These are phyloP conservation scores for Inonotus obliquus DNA, from an alignment of 1,284 basidiomycete genomes.

Conservation along the genomic window DNA sequence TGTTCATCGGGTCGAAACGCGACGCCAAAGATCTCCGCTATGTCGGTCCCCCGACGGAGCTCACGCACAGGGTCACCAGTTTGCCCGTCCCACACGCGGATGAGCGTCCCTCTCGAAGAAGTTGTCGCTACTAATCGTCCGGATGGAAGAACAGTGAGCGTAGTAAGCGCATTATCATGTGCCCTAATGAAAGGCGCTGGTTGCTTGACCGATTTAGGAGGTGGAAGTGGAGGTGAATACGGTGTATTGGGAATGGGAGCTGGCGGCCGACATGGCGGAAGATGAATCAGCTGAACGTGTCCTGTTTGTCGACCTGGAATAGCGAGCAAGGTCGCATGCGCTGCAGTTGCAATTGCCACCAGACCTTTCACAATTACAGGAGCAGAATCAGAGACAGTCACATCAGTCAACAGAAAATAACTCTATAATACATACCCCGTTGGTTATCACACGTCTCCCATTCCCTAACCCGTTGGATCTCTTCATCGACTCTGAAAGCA, in stretches of 20 bases:
- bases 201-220: conserved; percentile 51
- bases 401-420: conserved; percentile 5
- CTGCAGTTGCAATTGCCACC: conserved; percentile 74
- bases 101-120: conserved; percentile 79
- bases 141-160: conserved; percentile 72
- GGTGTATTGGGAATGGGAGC: conserved; percentile 39
- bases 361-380: conserved; percentile 51
- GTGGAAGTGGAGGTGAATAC: conserved; percentile 36
- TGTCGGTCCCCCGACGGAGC: conserved; percentile 83
- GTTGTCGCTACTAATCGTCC: conserved; percentile 84
- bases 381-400: conserved; percentile 15
- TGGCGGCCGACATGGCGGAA: conserved; percentile 71
- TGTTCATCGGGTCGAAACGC: conserved; percentile 73
- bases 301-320: conserved; percentile 87
- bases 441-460: conserved; percentile 92
- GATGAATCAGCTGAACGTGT: conserved; percentile 85
- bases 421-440: conserved; percentile 50
- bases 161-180: conserved; percentile 76
- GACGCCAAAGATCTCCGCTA: conserved; percentile 89
- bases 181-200: conserved; percentile 82
- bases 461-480: conserved; percentile 62
- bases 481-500: conserved; percentile 68
- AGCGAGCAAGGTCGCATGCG: conserved; percentile 76
- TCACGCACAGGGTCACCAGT: conserved; percentile 78
- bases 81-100: conserved; percentile 83